Evolutionary conservation across 1,139 yeast species (phyloP).

Genomic region (Fermentozyma sake): DNA sequence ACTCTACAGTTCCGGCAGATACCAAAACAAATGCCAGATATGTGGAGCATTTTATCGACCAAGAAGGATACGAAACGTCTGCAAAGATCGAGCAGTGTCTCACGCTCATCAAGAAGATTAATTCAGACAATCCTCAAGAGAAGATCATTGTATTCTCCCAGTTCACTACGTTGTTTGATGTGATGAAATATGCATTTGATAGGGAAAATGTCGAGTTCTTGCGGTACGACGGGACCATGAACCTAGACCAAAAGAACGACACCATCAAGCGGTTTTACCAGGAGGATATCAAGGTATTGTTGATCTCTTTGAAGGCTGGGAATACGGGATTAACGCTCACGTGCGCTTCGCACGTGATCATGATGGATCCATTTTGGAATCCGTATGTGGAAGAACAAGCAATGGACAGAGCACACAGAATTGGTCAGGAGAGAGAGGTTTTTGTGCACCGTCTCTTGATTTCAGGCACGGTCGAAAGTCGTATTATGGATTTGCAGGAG

Average conservation of each 20-base stretch:
- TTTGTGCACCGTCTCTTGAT: conserved; percentile 67
- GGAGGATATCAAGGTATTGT: conserved; percentile 48
- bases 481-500: conserved; percentile 74
- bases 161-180: conserved; percentile 73
- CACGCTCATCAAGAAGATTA: conserved; percentile 40
- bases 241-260: conserved; percentile 56
- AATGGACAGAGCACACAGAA: conserved; percentile 90
- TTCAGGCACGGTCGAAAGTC: conserved; percentile 72
- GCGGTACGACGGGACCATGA: conserved; percentile 82
- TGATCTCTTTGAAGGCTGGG: conserved; percentile 84
- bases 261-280: conserved; percentile 63
- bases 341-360: conserved; percentile 86
- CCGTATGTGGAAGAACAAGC: conserved; percentile 97
- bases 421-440: conserved; percentile 80
- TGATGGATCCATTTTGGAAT: conserved; percentile 95
- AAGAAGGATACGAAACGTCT: conserved; percentile 40
- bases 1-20: conserved; percentile 1
- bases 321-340: conserved; percentile 90
- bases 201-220: conserved; percentile 46
- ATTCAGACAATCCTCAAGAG: conserved; percentile 43
- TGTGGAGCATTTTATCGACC: conserved; percentile 24
- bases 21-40: conserved; percentile 14
- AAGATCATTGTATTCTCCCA: conserved; percentile 80
- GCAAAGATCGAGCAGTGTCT: conserved; percentile 54
- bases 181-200: conserved; percentile 56